These are phyloP conservation scores for Plasmodium gaboni DNA, from an alignment of 169 alveolate species.

Conservation along the genomic window DNA sequence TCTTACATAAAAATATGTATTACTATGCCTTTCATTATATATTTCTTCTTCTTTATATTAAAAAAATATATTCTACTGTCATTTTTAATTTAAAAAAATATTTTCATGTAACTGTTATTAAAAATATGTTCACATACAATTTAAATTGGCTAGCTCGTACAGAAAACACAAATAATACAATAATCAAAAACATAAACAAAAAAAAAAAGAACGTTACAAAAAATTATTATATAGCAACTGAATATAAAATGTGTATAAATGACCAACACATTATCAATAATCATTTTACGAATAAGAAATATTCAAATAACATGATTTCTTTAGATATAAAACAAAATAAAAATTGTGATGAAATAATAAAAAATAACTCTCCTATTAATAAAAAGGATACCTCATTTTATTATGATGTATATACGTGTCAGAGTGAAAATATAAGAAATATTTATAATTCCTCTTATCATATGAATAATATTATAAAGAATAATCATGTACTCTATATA, in stretches of 20 bases:
- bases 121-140: constrained; percentile 36
- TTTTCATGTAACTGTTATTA: constrained; percentile 10
- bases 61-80: constrained; percentile 22
- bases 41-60: constrained; percentile 21
- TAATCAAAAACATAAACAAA: background rate
- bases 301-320: too few species aligned
- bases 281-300: too few species aligned
- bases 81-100: background rate
- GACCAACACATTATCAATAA: too few species aligned
- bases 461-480: background rate
- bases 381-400: too few species aligned
- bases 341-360: too few species aligned
- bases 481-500: constrained; percentile 2
- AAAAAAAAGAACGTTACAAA: too few species aligned
- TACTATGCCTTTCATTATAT: constrained; percentile 62
- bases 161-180: background rate
- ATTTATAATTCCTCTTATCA: background rate
- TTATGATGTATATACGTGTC: too few species aligned
- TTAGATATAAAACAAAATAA: too few species aligned
- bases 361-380: too few species aligned
- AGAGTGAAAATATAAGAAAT: too few species aligned
- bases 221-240: too few species aligned
- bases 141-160: background rate
- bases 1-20: constrained; percentile 51
- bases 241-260: too few species aligned